Evolutionary conservation across 164 flowering plant species (phyloP).

Genomic region (Euptelea pleiosperma): DNA sequence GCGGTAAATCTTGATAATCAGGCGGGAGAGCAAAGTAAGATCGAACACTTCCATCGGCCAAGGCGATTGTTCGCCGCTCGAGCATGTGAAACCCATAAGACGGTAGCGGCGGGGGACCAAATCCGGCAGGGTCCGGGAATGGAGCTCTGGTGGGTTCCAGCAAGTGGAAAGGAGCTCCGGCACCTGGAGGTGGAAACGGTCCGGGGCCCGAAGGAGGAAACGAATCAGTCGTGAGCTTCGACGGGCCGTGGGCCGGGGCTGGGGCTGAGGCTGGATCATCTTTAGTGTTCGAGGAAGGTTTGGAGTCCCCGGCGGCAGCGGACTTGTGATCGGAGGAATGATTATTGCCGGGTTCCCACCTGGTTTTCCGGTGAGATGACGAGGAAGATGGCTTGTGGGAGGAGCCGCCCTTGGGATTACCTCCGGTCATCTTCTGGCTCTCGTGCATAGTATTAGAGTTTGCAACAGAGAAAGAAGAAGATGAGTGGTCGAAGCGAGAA

Average conservation of each 20-base stretch:
- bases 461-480: too few species aligned
- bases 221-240: background rate
- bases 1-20: constrained; percentile 62
- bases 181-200: background rate
- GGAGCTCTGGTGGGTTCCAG: background rate
- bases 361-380: constrained; percentile 47
- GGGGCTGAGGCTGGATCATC: background rate
- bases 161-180: background rate
- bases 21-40: constrained; percentile 90
- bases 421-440: constrained; percentile 44
- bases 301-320: constrained; percentile 17
- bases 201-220: background rate
- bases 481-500: too few species aligned
- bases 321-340: constrained; percentile 2
- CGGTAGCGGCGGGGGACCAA: constrained; percentile 53
- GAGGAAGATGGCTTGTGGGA: constrained; percentile 22
- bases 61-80: constrained; percentile 70
- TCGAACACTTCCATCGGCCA: constrained; percentile 80
- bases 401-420: constrained; percentile 26
- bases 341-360: constrained; percentile 40
- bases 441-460: too few species aligned
- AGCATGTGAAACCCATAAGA: constrained; percentile 89
- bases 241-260: background rate
- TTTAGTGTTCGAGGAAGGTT: constrained; percentile 12
- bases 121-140: constrained; percentile 35